phyloP scores from a whole-genome alignment of 2,329 filamentous ascomycete genomes.

The Pseudopithomyces chartarum region DNA sequence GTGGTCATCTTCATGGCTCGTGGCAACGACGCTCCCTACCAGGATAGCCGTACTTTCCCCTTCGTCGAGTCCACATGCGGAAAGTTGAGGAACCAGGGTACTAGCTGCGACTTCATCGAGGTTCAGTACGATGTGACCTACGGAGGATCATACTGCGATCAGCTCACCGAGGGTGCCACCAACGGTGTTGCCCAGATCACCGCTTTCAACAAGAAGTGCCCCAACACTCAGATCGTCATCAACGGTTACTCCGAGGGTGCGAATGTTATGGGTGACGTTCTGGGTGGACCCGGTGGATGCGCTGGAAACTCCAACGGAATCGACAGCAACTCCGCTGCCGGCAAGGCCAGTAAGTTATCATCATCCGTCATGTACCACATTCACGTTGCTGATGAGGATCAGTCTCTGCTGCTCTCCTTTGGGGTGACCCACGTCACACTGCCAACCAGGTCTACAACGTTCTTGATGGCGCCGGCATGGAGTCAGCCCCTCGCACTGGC shows the following conservation, averaged over 20 bases:
- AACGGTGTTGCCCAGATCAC: constrained; percentile 52
- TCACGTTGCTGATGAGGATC: constrained; percentile 5
- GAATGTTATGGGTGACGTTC: constrained; percentile 63
- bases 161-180: constrained; percentile 24
- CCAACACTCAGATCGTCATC: constrained; percentile 60
- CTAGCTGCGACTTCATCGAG: constrained; percentile 31
- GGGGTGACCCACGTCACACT: constrained; percentile 27
- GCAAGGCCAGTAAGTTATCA: constrained; percentile 24
- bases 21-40: constrained; percentile 29
- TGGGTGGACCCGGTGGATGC: constrained; percentile 53
- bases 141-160: constrained; percentile 21
- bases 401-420: constrained; percentile 32
- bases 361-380: background rate
- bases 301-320: constrained; percentile 22
- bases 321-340: constrained; percentile 24
- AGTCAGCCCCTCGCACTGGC: constrained; percentile 19
- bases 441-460: constrained; percentile 31
- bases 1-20: constrained; percentile 29
- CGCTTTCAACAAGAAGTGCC: constrained; percentile 59
- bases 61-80: constrained; percentile 26
- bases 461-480: constrained; percentile 21
- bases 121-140: constrained; percentile 21
- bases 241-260: constrained; percentile 65
- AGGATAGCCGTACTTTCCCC: constrained; percentile 26
- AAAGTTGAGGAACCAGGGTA: constrained; percentile 25